phyloP scores from a whole-genome alignment of 345 rosid genomes.

The Trapa incisa region DNA sequence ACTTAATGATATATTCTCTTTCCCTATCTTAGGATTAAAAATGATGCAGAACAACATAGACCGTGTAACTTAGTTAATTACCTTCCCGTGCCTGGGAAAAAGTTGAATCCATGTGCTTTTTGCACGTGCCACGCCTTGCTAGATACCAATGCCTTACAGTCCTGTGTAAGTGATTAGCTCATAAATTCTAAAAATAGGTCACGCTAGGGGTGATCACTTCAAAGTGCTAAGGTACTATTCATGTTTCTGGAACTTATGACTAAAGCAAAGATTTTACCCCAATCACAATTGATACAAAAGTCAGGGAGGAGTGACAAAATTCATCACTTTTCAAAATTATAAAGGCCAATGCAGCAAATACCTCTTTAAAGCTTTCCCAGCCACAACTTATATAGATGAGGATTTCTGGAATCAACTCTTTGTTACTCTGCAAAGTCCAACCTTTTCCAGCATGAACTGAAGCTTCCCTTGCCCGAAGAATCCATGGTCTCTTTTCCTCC shows the following conservation, averaged over 20 bases:
- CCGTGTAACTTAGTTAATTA: slow-evolving; percentile 8
- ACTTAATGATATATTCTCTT: background rate
- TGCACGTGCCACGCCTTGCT: slow-evolving; percentile 64
- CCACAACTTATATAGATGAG: slow-evolving; percentile 94
- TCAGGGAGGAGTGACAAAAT: background rate
- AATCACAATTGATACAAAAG: too few species aligned
- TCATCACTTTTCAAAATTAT: background rate
- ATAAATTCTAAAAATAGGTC: background rate
- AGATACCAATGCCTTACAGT: slow-evolving; percentile 61
- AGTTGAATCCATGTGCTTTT: slow-evolving; percentile 80
- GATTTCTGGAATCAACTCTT: slow-evolving; percentile 48
- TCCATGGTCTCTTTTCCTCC: slow-evolving; percentile 95
- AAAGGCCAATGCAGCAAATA: slow-evolving; percentile 11
- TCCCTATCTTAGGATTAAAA: background rate
- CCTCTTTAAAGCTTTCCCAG: slow-evolving; percentile 97
- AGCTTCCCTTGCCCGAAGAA: slow-evolving; percentile 70
- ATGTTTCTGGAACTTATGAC: too few species aligned
- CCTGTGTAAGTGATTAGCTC: slow-evolving; percentile 32
- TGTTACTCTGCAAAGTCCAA: slow-evolving; percentile 23
- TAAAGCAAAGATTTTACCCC: too few species aligned
- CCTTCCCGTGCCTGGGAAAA: slow-evolving; percentile 95
- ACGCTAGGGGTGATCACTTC: too few species aligned
- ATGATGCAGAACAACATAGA: background rate
- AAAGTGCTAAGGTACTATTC: too few species aligned
- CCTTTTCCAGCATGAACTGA: slow-evolving; percentile 54